phyloP scores from a whole-genome alignment of 495 filamentous ascomycete species.

The Usnea hakonensis region DNA sequence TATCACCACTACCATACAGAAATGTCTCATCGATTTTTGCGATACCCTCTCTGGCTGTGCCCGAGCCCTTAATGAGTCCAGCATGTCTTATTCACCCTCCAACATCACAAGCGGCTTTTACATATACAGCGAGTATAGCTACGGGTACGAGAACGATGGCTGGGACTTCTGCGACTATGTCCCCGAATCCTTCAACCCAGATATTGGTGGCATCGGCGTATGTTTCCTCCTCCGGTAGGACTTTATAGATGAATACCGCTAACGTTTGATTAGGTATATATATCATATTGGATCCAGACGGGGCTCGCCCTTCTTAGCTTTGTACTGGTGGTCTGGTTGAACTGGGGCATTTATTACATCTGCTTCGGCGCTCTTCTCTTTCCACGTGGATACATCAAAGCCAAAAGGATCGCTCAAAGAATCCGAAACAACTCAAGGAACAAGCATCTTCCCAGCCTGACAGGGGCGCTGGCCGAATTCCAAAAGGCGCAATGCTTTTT shows the following conservation, averaged over 20 bases:
- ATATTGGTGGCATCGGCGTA: conserved; percentile 19
- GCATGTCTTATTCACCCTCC: not conserved
- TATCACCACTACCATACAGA: not conserved
- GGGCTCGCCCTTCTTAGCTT: conserved; percentile 19
- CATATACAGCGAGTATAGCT: no score
- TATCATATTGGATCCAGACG: conserved; percentile 22
- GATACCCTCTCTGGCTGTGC: not conserved
- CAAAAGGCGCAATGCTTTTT: conserved; percentile 27
- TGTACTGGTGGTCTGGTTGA: conserved; percentile 6
- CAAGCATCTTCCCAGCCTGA: conserved; percentile 15
- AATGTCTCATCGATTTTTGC: conserved; percentile 9
- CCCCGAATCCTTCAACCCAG: not conserved
- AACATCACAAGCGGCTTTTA: not conserved
- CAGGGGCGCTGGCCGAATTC: conserved; percentile 18
- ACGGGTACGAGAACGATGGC: no score
- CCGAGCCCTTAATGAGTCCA: not conserved
- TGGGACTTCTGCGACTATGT: not conserved
- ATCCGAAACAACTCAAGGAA: not conserved
- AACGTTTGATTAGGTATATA: conserved; percentile 12
- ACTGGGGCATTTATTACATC: conserved; percentile 11
- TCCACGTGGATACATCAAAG: conserved; percentile 1
- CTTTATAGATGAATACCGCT: not conserved
- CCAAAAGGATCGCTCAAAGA: not conserved
- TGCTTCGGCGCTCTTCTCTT: conserved; percentile 3
- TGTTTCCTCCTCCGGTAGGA: not conserved